phyloP scores from a whole-genome alignment of 2,329 filamentous ascomycete genomes.

The Pseudocercospora macadamiae region DNA sequence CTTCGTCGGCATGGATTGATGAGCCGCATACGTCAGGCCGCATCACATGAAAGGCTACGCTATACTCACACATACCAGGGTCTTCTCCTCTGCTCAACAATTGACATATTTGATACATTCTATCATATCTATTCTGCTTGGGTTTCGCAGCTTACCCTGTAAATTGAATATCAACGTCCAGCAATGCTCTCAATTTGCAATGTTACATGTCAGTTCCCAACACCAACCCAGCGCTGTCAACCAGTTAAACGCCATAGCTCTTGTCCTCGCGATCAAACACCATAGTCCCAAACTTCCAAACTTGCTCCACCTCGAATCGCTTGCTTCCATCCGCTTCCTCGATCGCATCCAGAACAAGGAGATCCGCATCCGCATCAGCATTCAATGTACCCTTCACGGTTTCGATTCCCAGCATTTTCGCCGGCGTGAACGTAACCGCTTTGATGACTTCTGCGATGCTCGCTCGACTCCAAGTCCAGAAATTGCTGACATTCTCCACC shows the following conservation, averaged over 20 bases:
- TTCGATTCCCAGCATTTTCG: conserved; percentile 71
- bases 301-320: conserved; percentile 69
- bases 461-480: conserved; percentile 72
- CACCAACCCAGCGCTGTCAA: too few relatives aligned
- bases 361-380: conserved; percentile 53
- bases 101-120: too few relatives aligned
- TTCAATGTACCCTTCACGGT: conserved; percentile 64
- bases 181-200: not conserved
- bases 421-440: conserved; percentile 76
- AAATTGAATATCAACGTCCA: not conserved
- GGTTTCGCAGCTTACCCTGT: too few relatives aligned
- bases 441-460: conserved; percentile 69
- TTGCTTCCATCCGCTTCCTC: conserved; percentile 47
- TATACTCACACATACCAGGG: too few relatives aligned
- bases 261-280: conserved; percentile 40
- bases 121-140: too few relatives aligned
- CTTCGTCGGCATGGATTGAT: not conserved
- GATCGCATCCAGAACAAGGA: conserved; percentile 66
- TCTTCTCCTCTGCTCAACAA: too few relatives aligned
- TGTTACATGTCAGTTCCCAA: not conserved
- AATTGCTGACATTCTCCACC: conserved; percentile 82
- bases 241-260: not conserved
- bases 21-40: not conserved
- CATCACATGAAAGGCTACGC: conserved; percentile 1
- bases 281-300: conserved; percentile 75